Percentiles rank a stretch among this genome's conserved stretches.
Evolutionary conservation across 768 basidiomycete species (phyloP).

Genomic region (Amylocystis lapponica): DNA sequence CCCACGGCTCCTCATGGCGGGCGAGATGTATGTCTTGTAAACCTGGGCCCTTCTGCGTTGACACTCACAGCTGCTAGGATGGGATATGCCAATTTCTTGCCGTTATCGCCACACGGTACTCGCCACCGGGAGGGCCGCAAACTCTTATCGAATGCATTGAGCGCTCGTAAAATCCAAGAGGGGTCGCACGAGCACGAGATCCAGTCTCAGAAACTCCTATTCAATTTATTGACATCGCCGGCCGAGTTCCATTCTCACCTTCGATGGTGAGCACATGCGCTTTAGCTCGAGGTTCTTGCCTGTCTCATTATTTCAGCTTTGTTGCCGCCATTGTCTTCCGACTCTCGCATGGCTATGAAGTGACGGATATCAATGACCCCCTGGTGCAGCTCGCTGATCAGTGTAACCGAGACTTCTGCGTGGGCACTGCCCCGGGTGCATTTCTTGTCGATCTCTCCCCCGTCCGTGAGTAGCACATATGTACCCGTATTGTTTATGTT

Average conservation of each 20-base stretch:
- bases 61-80: not conserved
- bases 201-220: not conserved
- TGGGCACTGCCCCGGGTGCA: constrained; percentile 15
- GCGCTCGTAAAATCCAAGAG: not conserved
- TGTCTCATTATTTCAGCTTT: constrained; percentile 2
- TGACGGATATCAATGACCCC: constrained; percentile 19
- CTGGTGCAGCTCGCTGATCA: constrained; percentile 20
- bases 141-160: not conserved
- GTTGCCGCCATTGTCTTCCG: constrained; percentile 1
- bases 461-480: constrained; percentile 8
- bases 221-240: not conserved
- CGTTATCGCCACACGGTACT: not conserved
- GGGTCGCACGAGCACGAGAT: not conserved
- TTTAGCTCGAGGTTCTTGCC: not conserved
- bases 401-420: constrained; percentile 21
- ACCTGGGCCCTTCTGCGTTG: not conserved
- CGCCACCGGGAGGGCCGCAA: constrained; percentile 2
- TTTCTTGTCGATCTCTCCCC: constrained; percentile 29
- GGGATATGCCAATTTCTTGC: constrained; percentile 1
- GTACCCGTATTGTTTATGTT: not conserved
- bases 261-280: not conserved
- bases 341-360: constrained; percentile 25
- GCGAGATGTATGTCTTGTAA: constrained; percentile 13
- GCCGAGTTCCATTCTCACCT: not conserved
- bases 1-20: constrained; percentile 11